phyloP scores from a whole-genome alignment of 2,329 filamentous ascomycete genomes.

The Penicillium sp. region DNA sequence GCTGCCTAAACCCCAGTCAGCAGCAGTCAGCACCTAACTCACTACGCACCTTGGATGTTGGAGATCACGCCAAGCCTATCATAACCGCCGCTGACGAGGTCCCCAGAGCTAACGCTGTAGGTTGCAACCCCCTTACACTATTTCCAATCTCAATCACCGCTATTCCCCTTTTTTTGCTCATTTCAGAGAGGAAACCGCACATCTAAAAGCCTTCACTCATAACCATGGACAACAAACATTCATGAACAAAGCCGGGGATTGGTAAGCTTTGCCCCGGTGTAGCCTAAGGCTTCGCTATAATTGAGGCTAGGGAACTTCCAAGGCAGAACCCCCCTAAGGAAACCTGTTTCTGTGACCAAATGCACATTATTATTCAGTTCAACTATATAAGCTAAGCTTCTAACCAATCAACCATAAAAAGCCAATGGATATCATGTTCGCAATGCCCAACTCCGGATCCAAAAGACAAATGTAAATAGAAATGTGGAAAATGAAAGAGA shows the following conservation, averaged over 20 bases:
- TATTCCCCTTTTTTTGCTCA: background rate
- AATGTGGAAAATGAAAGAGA: background rate
- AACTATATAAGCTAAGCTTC: slow-evolving; percentile 11
- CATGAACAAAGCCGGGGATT: no score
- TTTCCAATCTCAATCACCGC: background rate
- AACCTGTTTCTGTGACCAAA: background rate
- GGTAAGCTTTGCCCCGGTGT: no score
- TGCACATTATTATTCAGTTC: slow-evolving; percentile 1
- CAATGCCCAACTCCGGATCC: slow-evolving; percentile 23
- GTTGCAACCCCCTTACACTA: no score
- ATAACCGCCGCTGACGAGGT: background rate
- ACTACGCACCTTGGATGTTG: background rate
- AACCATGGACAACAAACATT: no score
- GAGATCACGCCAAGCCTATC: background rate
- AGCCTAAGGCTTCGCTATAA: background rate
- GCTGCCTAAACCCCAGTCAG: background rate
- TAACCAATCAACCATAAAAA: slow-evolving; percentile 16
- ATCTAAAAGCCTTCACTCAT: no score
- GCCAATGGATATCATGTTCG: slow-evolving; percentile 31
- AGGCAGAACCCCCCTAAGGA: background rate
- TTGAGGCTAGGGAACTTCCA: background rate
- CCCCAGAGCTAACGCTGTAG: background rate
- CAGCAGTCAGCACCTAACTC: background rate
- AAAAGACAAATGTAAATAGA: no score
- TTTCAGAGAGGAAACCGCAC: no score